Evolutionary conservation across 164 flowering plant species (phyloP).

Genomic region (Vitis labrusca): DNA sequence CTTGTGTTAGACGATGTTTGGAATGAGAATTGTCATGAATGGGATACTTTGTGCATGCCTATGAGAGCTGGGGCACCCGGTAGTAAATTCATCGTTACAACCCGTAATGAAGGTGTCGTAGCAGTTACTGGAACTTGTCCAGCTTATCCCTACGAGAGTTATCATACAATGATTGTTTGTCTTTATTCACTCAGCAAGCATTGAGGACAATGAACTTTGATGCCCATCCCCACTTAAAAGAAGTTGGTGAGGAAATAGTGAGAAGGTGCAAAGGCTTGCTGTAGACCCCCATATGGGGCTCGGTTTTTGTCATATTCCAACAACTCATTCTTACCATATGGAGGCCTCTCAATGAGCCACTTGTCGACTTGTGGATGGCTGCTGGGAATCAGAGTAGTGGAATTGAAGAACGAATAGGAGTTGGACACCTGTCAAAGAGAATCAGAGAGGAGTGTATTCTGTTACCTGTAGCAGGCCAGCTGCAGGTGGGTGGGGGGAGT

Average conservation of each 20-base stretch:
- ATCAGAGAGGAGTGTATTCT: no score
- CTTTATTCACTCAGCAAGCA: slow-evolving; percentile 3
- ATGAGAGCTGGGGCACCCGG: not conserved
- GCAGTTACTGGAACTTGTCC: not conserved
- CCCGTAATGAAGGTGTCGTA: not conserved
- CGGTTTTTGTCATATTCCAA: no score
- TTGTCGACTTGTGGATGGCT: no score
- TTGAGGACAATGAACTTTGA: not conserved
- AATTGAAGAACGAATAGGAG: no score
- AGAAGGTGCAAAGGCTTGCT: slow-evolving; percentile 8
- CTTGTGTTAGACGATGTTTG: slow-evolving; percentile 32
- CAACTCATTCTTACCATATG: no score
- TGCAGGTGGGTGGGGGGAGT: no score
- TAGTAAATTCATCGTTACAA: slow-evolving; percentile 13
- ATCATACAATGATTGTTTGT: not conserved
- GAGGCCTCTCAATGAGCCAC: no score
- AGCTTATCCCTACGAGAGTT: not conserved
- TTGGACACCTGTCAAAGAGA: no score
- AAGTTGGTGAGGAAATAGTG: slow-evolving; percentile 6
- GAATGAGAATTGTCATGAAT: slow-evolving; percentile 6
- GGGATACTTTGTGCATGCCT: not conserved
- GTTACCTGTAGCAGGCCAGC: no score
- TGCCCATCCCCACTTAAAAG: not conserved
- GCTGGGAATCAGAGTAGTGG: no score
- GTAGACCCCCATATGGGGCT: no score